These are phyloP conservation scores for Amphibolis antarctica DNA, from an alignment of 106 monocot species.

Conservation along the genomic window DNA sequence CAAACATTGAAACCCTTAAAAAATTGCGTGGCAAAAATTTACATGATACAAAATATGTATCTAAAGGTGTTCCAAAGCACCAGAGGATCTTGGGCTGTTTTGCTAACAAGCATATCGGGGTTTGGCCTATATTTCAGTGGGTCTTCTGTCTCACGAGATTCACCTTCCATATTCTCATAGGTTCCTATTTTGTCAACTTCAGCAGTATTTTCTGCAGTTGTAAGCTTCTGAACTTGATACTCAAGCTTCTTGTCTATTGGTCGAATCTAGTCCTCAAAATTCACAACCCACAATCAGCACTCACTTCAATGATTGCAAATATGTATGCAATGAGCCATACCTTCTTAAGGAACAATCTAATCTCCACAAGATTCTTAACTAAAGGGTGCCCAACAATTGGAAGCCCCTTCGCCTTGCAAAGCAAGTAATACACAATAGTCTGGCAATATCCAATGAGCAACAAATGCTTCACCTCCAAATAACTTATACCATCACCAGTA, in stretches of 20 bases:
- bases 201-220: conserved; percentile 30
- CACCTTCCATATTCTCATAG: conserved; percentile 15
- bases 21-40: too few relatives aligned
- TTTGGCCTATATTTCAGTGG: conserved; percentile 66
- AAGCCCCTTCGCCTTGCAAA: conserved; percentile 73
- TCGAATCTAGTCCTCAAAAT: conserved; percentile 43
- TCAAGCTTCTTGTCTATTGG: conserved; percentile 93
- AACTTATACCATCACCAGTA: conserved; percentile 82
- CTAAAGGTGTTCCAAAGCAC: conserved; percentile 8
- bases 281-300: not conserved
- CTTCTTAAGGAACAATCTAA: conserved; percentile 84
- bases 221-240: conserved; percentile 85
- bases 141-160: conserved; percentile 36
- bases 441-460: conserved; percentile 75
- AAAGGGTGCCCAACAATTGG: conserved; percentile 62
- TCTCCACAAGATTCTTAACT: conserved; percentile 65
- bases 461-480: conserved; percentile 71
- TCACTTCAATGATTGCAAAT: not conserved
- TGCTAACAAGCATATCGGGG: conserved; percentile 71
- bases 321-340: conserved; percentile 14
- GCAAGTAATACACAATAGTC: conserved; percentile 71
- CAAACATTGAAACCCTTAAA: too few relatives aligned
- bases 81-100: conserved; percentile 23
- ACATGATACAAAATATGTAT: not conserved
- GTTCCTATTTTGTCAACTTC: conserved; percentile 16